Base-by-base conservation (phyloP, 345 rosid genomes). In the Carallia pectinifolia region DNA sequence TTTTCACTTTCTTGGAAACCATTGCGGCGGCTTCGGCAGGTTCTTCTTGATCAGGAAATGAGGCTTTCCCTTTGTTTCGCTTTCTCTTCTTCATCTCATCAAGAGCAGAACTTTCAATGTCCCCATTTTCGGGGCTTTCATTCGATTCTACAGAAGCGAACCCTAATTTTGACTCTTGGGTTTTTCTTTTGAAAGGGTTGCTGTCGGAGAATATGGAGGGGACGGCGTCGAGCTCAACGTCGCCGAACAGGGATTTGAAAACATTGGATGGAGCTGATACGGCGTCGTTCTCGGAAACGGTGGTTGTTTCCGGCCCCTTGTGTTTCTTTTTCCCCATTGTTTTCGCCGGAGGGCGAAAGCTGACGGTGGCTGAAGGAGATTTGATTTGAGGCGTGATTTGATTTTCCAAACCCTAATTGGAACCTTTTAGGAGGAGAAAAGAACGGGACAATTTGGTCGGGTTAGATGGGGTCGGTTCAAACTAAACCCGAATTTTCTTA, bases 141-240 rank as follows among this genome's bases (percentile, higher is more conserved):
- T 27, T 15, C 55, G 70, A 36, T 29, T 56, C 62, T 5, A 7
- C 12, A 4, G 29, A 54, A 7, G 1, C 59, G 33, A 23, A 30
- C 59, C 12, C 53, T 17, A 54, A 36, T 31, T 50, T 40, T 6
- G 81, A 54, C 9, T 85, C 84, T 31, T 63, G 55, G 55, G 79
- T 74, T 73, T 92, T 90, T 70, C 98, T 81, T 64, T 87, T 92
- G 81, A 90, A 95, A 17, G 99, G 97, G 69, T 95, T 95, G 67
- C 61, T 74, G 53, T 88, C 89, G 53, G 96, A 89, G 83, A 95
- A 95, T 64, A 90, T 77, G 74, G 85, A 84, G 34, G 84, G 69
- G 54, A 66, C 74, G 23, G 79, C 12, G 69, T 66, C 68, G 52
- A 71, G 65, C 10, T 61, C 77, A 2, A 44, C 73, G 37, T 67